These are phyloP conservation scores for Endothia cerciana DNA, from an alignment of 2,329 filamentous ascomycete species.

Conservation along the genomic window DNA sequence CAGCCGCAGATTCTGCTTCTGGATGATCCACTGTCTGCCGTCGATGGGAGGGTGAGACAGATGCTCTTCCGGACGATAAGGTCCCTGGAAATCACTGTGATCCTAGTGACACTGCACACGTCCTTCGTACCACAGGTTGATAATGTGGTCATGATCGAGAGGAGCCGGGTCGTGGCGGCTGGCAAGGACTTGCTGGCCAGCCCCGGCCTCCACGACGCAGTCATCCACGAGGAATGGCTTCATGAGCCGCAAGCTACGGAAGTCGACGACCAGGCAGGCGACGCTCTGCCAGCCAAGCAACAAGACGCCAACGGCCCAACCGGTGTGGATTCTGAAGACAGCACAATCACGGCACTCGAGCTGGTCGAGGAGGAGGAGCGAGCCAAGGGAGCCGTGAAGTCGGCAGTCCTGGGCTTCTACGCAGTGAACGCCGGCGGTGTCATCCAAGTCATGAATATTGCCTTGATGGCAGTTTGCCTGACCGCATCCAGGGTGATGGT, in stretches of 20 bases:
- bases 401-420: slow-evolving; percentile 10
- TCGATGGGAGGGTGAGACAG: slow-evolving; percentile 10
- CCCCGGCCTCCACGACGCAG: background rate
- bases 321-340: background rate
- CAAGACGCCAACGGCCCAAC: background rate
- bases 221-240: slow-evolving; percentile 12
- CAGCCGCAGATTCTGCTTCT: slow-evolving; percentile 12
- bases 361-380: slow-evolving; percentile 10
- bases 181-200: slow-evolving; percentile 1
- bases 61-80: slow-evolving; percentile 10
- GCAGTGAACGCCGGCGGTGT: slow-evolving; percentile 2
- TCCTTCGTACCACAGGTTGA: slow-evolving; percentile 13
- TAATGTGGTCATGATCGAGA: slow-evolving; percentile 12
- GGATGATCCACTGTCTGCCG: slow-evolving; percentile 18
- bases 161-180: background rate
- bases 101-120: slow-evolving; percentile 16
- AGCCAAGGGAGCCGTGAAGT: slow-evolving; percentile 8
- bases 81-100: background rate
- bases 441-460: background rate
- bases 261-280: background rate
- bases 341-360: background rate
- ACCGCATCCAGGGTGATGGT: slow-evolving; percentile 1
- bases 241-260: background rate
- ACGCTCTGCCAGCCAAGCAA: background rate
- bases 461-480: background rate